Evolutionary conservation across 129 eudicot species (phyloP), one percentile per base, ranked within the genome.

Genomic region (Solidago caesia): DNA sequence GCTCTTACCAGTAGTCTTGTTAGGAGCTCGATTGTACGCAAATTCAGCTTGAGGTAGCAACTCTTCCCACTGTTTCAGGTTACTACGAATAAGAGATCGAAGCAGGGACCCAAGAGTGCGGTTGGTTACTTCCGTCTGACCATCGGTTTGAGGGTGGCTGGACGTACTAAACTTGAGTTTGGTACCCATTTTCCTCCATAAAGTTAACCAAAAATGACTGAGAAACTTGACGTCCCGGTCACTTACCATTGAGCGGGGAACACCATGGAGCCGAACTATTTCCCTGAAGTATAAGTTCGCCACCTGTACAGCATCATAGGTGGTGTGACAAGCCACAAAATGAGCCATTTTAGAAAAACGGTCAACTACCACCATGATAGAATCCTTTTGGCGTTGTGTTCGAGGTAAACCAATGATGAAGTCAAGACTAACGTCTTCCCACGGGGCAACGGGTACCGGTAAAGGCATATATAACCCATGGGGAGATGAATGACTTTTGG

Each of bases 331-430:
- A 9, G 74, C 15, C 3, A 76, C 39, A 12, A 81, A 56, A 51
- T 75, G 81, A 1, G 71, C 80, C 84, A 81, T 81, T 11, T 75
- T 75, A 4, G 73, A 74, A 44, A 76, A 81, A 1, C 77, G 64
- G 2, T 81, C 81, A 1, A 81, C 74, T 0, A 81, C 70, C 14
- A 76, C 81, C 46, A 71, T 63, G 49, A 72, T 71, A 0, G 75
- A 60, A 21, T 76, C 78, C 16, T 72, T 72, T 1, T 77, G 59
- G 16, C 71, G 47, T 6, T 29, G 12, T 0, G 79, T 71, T 13
- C 68, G 62, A 0, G 78, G 79, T 0, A 77, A 44, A 0, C 71
- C 75, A 0, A 44, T 29, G 6, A 77, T 26, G 2, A 82, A 70
- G 13, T 81, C 70, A 26, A 71, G 64, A 7, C 64, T 62, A 5